Evolutionary conservation across 176 grass and related monocot species (phyloP).

Genomic region (Luzula sylvatica): DNA sequence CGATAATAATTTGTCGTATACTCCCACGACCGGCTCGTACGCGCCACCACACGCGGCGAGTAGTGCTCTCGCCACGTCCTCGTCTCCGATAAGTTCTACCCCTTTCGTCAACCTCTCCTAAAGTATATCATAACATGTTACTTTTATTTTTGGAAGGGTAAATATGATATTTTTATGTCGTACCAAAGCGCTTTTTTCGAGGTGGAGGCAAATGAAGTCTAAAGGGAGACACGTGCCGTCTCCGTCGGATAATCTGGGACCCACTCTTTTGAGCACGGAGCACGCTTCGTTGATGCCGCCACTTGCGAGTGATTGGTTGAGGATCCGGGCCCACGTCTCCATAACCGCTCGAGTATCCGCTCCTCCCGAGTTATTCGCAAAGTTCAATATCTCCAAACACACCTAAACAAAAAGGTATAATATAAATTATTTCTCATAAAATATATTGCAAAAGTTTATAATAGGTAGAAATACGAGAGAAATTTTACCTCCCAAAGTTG

Average conservation of each 20-base stretch:
- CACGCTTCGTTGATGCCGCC: slow-evolving; percentile 86
- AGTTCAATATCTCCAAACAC: slow-evolving; percentile 96
- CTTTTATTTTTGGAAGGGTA: background rate
- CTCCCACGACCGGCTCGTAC: slow-evolving; percentile 58
- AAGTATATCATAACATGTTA: slow-evolving; percentile 21
- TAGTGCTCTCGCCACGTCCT: slow-evolving; percentile 85
- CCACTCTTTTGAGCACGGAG: slow-evolving; percentile 81
- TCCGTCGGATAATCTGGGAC: slow-evolving; percentile 81
- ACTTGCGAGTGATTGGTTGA: slow-evolving; percentile 70
- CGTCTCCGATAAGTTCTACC: slow-evolving; percentile 71
- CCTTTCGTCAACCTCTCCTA: slow-evolving; percentile 83
- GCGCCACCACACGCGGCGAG: slow-evolving; percentile 60
- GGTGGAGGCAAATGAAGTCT: slow-evolving; percentile 84
- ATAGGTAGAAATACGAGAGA: slow-evolving; percentile 8
- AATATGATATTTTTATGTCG: slow-evolving; percentile 9
- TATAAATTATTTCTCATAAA: slow-evolving; percentile 5
- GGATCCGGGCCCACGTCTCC: slow-evolving; percentile 85
- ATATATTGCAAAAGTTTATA: background rate
- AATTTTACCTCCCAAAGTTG: slow-evolving; percentile 97
- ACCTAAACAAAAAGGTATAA: slow-evolving; percentile 40
- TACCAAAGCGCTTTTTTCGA: slow-evolving; percentile 96
- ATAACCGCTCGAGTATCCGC: slow-evolving; percentile 67
- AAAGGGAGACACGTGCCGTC: slow-evolving; percentile 68
- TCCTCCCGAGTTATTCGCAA: slow-evolving; percentile 90
- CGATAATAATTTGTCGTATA: slow-evolving; percentile 84